Conservation (phyloP, 257 asterid species). For the Pogostemon cablin region DNA sequence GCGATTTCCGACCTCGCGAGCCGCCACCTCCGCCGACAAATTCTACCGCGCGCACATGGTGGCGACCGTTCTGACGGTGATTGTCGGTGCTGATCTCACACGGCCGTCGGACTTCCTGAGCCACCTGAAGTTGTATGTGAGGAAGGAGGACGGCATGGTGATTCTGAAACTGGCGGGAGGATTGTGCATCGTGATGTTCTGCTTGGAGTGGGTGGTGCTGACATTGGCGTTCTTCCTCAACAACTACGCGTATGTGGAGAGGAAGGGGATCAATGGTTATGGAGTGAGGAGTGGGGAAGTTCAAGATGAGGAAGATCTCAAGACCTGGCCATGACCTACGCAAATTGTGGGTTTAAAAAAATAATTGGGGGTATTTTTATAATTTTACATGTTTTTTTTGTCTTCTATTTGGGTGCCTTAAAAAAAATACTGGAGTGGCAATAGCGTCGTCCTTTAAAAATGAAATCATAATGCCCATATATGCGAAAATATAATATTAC, state of each 20-base stretch:
- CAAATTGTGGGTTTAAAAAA: too few relatives aligned
- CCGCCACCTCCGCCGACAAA: slow-evolving; percentile 52
- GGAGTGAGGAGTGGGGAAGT: slow-evolving; percentile 63
- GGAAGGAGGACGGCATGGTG: slow-evolving; percentile 79
- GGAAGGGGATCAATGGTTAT: slow-evolving; percentile 39
- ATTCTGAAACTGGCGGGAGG: slow-evolving; percentile 81
- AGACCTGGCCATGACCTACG: slow-evolving; percentile 84
- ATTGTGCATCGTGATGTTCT: slow-evolving; percentile 60
- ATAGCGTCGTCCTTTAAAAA: too few relatives aligned
- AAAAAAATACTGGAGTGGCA: too few relatives aligned
- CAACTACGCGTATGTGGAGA: slow-evolving; percentile 71
- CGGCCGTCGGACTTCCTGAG: slow-evolving; percentile 72
- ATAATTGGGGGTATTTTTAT: too few relatives aligned
- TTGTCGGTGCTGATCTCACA: slow-evolving; percentile 78
- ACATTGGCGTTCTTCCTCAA: slow-evolving; percentile 83
- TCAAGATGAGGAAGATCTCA: slow-evolving; percentile 73
- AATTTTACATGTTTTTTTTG: too few relatives aligned
- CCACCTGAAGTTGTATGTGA: slow-evolving; percentile 73
- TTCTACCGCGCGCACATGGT: slow-evolving; percentile 93
- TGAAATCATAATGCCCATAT: too few relatives aligned
- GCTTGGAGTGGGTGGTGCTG: slow-evolving; percentile 87
- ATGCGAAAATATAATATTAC: too few relatives aligned
- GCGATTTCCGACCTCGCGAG: slow-evolving; percentile 60
- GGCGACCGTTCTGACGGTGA: slow-evolving; percentile 82
- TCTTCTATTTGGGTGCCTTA: too few relatives aligned